These are phyloP conservation scores for Arctium minus DNA, from an alignment of 129 eudicot species.

Conservation along the genomic window DNA sequence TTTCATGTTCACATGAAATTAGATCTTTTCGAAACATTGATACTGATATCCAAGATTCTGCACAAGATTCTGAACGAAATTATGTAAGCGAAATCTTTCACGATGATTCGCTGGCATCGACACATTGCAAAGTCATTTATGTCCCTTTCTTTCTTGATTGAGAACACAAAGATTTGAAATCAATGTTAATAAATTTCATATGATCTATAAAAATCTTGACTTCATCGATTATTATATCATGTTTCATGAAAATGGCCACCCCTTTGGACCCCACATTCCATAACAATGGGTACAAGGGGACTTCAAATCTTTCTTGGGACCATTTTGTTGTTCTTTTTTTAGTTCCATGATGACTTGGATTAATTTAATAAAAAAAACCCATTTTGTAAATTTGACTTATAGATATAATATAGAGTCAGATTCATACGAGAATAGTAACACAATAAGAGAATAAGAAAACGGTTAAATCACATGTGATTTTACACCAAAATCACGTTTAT, in stretches of 20 bases:
- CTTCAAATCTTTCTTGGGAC: constrained; percentile 5
- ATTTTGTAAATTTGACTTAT: no score
- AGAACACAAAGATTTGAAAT: background rate
- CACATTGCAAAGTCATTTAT: background rate
- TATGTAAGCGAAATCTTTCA: constrained; percentile 28
- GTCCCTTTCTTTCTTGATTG: constrained; percentile 20
- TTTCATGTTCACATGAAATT: background rate
- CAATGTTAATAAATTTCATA: constrained; percentile 16
- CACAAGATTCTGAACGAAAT: constrained; percentile 9
- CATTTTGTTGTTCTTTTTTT: constrained; percentile 7
- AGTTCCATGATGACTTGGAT: background rate
- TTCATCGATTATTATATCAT: background rate
- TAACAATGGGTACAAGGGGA: constrained; percentile 11
- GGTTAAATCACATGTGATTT: no score
- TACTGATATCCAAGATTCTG: background rate
- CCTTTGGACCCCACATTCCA: constrained; percentile 8
- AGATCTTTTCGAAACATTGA: background rate
- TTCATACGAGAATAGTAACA: no score
- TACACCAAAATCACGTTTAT: no score
- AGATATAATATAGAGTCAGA: no score
- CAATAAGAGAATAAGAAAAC: no score
- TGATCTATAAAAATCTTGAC: constrained; percentile 13
- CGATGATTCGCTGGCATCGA: constrained; percentile 20
- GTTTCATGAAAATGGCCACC: constrained; percentile 10
- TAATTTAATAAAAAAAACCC: background rate